These are phyloP conservation scores for Sphagnum fallax DNA, from an alignment of 228 moss, liverwort and hornwort genomes.

Conservation along the genomic window DNA sequence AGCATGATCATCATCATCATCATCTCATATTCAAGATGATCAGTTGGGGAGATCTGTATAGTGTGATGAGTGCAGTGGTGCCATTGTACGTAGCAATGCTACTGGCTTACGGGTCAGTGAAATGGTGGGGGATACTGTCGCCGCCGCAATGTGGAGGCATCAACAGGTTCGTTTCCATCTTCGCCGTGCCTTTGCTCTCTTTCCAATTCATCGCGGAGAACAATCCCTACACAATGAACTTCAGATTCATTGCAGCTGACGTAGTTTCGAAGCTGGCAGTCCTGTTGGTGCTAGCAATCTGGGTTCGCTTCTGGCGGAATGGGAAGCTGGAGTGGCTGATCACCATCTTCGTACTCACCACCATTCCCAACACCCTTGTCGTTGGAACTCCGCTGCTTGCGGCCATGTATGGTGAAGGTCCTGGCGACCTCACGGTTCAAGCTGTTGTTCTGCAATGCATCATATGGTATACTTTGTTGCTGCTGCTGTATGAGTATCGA, in stretches of 20 bases:
- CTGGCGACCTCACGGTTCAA: conserved; percentile 27
- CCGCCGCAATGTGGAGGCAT: conserved; percentile 52
- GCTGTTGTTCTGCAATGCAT: conserved; percentile 44
- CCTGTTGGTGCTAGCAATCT: conserved; percentile 24
- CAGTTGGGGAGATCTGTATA: conserved; percentile 24
- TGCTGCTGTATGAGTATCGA: conserved; percentile 46
- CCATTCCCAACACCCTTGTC: conserved; percentile 50
- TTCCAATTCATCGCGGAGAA: conserved; percentile 49
- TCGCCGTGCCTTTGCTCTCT: conserved; percentile 45
- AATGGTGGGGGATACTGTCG: conserved; percentile 50
- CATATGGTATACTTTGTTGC: conserved; percentile 44
- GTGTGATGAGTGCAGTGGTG: conserved; percentile 46
- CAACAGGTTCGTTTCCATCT: conserved; percentile 47
- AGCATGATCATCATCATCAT: no score
- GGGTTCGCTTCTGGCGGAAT: conserved; percentile 32
- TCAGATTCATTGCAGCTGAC: conserved; percentile 41
- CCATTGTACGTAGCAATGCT: conserved; percentile 58
- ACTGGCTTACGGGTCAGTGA: conserved; percentile 50
- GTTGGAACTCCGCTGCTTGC: conserved; percentile 49
- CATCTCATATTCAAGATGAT: conserved; percentile 23
- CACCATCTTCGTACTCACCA: conserved; percentile 55
- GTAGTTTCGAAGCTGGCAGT: conserved; percentile 30
- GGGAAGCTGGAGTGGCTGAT: conserved; percentile 59
- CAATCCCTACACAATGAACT: conserved; percentile 45
- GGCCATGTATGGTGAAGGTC: conserved; percentile 36